phyloP scores from a whole-genome alignment of 768 basidiomycete species.

The Kwoniella sp. region DNA sequence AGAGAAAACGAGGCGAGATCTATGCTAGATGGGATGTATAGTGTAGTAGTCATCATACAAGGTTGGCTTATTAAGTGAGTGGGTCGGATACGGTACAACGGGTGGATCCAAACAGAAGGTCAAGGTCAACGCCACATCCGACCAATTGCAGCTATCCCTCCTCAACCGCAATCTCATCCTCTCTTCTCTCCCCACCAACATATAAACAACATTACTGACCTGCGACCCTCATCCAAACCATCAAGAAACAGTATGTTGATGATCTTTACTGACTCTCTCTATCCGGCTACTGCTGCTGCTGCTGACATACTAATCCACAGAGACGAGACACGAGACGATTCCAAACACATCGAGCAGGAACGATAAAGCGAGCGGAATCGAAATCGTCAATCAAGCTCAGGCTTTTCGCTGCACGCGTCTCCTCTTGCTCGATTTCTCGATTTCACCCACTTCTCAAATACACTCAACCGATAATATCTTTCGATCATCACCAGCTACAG shows the following conservation, averaged over 20 bases:
- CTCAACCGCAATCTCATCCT: background rate
- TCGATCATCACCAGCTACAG: background rate
- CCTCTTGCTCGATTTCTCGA: background rate
- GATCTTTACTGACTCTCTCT: slow-evolving; percentile 1
- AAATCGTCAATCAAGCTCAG: background rate
- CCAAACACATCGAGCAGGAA: no score
- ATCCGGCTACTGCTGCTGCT: background rate
- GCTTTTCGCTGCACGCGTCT: slow-evolving; percentile 1
- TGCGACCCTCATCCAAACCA: background rate
- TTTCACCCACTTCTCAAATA: background rate
- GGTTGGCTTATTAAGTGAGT: background rate
- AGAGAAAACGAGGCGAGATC: background rate
- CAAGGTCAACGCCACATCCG: background rate
- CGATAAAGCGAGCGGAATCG: background rate
- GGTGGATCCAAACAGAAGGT: background rate
- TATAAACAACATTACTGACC: background rate
- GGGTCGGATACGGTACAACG: background rate
- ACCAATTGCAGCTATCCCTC: background rate
- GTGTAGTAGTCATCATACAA: no score
- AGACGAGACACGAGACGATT: background rate
- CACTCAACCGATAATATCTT: background rate
- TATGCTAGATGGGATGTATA: background rate
- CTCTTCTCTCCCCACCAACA: background rate
- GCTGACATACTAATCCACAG: background rate
- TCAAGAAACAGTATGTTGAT: slow-evolving; percentile 3